Conservation (phyloP, 306 rosid species). For the Aeschynomene evenia region DNA sequence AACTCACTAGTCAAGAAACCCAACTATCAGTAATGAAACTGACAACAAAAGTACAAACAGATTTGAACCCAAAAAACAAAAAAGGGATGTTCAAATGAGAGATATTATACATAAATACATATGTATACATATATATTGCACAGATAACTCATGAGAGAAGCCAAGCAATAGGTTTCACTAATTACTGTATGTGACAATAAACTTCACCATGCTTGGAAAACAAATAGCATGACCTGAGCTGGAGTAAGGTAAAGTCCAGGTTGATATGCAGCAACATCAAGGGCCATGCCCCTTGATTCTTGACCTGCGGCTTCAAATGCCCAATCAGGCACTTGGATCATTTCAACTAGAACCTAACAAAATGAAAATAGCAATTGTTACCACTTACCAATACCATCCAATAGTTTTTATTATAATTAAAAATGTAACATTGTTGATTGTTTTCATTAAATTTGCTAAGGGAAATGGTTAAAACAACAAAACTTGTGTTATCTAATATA, state of each 20-base stretch:
- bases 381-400: conserved; percentile 13
- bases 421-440: neutral
- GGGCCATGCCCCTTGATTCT: conserved; percentile 75
- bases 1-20: conserved; percentile 13
- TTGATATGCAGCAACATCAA: conserved; percentile 73
- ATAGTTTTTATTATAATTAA: too few relatives aligned
- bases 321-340: conserved; percentile 90
- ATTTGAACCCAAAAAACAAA: neutral
- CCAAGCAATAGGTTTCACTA: neutral
- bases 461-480: neutral
- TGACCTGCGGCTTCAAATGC: conserved; percentile 90
- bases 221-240: conserved; percentile 53
- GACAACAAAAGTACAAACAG: neutral
- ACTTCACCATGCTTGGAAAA: neutral
- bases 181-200: neutral
- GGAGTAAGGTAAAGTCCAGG: conserved; percentile 81
- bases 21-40: conserved; percentile 31
- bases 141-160: conserved; percentile 16
- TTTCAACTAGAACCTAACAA: conserved; percentile 69
- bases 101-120: neutral
- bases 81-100: neutral
- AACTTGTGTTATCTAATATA: neutral
- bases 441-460: neutral
- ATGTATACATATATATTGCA: neutral
- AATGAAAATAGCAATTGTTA: conserved; percentile 17